phyloP scores from a whole-genome alignment of 2,329 filamentous ascomycete species.

The Balansia obtecta region DNA sequence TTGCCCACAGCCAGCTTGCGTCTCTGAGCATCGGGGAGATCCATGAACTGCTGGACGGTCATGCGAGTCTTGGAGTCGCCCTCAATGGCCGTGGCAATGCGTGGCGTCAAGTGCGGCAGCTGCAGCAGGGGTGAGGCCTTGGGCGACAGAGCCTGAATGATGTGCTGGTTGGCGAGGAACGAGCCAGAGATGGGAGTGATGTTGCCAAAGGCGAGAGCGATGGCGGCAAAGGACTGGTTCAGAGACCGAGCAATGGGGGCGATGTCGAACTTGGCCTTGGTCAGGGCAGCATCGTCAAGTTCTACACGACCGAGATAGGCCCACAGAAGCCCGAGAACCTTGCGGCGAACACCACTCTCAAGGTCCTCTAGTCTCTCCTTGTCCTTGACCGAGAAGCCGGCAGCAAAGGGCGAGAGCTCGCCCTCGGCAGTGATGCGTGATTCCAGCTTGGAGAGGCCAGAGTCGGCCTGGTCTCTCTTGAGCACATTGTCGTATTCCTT shows the following conservation, averaged over 20 bases:
- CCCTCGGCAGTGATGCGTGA: constrained; percentile 59
- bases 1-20: constrained; percentile 58
- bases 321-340: constrained; percentile 84
- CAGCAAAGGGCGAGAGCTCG: constrained; percentile 35
- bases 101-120: constrained; percentile 71
- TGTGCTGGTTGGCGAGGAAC: constrained; percentile 69
- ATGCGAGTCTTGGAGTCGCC: constrained; percentile 64
- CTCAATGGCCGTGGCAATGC: constrained; percentile 54
- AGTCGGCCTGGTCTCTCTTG: constrained; percentile 66
- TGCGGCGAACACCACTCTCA: constrained; percentile 69
- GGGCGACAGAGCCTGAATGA: constrained; percentile 83
- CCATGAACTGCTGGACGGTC: constrained; percentile 81
- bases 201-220: constrained; percentile 77
- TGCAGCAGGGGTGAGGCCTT: constrained; percentile 80
- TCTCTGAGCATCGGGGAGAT: constrained; percentile 62
- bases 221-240: constrained; percentile 76
- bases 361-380: constrained; percentile 64
- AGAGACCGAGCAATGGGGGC: constrained; percentile 77
- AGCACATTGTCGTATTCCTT: constrained; percentile 73
- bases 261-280: constrained; percentile 79
- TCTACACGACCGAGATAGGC: constrained; percentile 86
- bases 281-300: constrained; percentile 62
- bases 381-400: constrained; percentile 59
- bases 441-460: constrained; percentile 72
- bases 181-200: constrained; percentile 71